Percentiles rank a stretch among this genome's conserved stretches.
These are phyloP conservation scores for Hydnum rufescens DNA, from an alignment of 768 basidiomycete species.

Conservation along the genomic window DNA sequence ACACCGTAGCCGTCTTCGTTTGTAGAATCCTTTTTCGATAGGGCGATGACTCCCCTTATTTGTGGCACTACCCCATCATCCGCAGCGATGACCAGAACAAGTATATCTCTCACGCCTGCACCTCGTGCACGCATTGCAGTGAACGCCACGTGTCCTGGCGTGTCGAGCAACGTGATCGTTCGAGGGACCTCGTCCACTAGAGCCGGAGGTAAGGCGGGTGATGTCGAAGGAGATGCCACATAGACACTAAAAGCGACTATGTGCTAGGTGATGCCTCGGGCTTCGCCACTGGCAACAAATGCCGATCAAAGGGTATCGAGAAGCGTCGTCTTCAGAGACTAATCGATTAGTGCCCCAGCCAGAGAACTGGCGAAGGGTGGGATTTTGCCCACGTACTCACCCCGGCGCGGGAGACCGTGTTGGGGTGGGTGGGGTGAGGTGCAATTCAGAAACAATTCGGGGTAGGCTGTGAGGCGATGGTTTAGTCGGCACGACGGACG, in stretches of 20 bases:
- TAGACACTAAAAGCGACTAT: slow-evolving; percentile 96
- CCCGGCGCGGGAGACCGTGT: too few relatives aligned
- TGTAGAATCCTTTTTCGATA: slow-evolving; percentile 52
- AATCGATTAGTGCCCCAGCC: too few relatives aligned
- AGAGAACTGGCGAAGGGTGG: too few relatives aligned
- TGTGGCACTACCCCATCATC: slow-evolving; percentile 99
- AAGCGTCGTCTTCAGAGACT: slow-evolving; percentile 87
- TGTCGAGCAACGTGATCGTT: slow-evolving; percentile 88
- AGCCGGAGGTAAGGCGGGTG: slow-evolving; percentile 18
- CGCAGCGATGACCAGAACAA: slow-evolving; percentile 89
- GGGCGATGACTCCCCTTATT: slow-evolving; percentile 82
- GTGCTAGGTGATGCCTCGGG: slow-evolving; percentile 96
- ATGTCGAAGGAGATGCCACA: slow-evolving; percentile 25
- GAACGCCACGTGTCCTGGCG: slow-evolving; percentile 96
- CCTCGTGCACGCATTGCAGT: slow-evolving; percentile 96
- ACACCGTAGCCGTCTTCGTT: slow-evolving; percentile 27
- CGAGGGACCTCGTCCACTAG: not conserved
- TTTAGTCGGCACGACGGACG: too few relatives aligned
- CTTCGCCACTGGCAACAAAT: slow-evolving; percentile 88
- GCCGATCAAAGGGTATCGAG: slow-evolving; percentile 82
- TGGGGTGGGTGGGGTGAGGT: too few relatives aligned
- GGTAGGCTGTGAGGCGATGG: too few relatives aligned
- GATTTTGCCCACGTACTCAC: too few relatives aligned
- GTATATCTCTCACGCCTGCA: slow-evolving; percentile 80
- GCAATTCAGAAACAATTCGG: too few relatives aligned